These are phyloP conservation scores for Saccharomyces uvarum DNA, from an alignment of 1,139 yeast species.

Conservation along the genomic window DNA sequence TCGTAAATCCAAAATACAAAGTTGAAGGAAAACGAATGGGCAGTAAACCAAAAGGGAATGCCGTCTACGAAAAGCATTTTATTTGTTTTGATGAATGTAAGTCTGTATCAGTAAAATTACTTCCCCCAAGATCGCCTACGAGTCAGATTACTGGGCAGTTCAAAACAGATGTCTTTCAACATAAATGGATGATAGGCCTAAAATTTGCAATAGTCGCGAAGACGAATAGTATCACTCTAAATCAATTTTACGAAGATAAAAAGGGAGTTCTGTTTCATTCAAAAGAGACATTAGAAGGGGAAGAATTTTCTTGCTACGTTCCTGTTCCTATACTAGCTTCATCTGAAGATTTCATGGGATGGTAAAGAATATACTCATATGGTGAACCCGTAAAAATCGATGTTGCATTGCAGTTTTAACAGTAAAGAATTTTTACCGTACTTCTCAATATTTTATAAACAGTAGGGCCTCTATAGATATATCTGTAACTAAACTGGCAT, in stretches of 20 bases:
- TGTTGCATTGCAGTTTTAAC: neutral
- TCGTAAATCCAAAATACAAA: conserved; percentile 26
- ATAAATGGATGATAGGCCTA: conserved; percentile 32
- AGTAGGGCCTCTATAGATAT: neutral
- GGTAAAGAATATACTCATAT: conserved; percentile 18
- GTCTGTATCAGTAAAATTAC: conserved; percentile 26
- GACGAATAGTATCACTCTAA: conserved; percentile 12
- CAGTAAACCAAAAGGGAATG: conserved; percentile 16
- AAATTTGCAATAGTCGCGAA: conserved; percentile 28
- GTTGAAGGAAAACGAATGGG: conserved; percentile 6
- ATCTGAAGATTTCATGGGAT: conserved; percentile 31
- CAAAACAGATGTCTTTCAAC: conserved; percentile 33
- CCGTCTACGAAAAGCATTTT: conserved; percentile 28
- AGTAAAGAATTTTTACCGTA: neutral
- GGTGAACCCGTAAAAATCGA: neutral
- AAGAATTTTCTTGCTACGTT: conserved; percentile 32
- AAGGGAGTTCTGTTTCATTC: conserved; percentile 30
- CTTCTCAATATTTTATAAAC: neutral
- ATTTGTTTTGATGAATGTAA: conserved; percentile 25
- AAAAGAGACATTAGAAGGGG: conserved; percentile 31
- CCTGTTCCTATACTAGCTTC: conserved; percentile 33
- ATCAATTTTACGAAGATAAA: conserved; percentile 27
- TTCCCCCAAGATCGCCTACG: conserved; percentile 31
- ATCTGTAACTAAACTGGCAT: neutral
- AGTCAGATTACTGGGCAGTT: conserved; percentile 32